A percentile compares a stretch with the other conserved stretches of the same genome.
Evolutionary conservation across 208 protist genomes (phyloP).

Genomic region (Histomonas meleagridis): DNA sequence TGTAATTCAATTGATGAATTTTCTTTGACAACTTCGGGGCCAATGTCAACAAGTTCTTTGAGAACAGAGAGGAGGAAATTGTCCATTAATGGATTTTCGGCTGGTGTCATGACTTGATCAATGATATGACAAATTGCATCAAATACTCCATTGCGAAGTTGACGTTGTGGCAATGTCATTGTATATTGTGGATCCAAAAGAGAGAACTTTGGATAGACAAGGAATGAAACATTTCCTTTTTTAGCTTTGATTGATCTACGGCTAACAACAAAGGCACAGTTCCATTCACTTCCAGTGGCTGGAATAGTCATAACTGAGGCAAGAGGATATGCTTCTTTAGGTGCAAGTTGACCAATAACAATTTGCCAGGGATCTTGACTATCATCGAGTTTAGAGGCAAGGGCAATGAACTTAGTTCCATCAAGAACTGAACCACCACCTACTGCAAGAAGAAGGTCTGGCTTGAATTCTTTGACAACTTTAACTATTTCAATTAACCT

Average conservation of each 20-base stretch:
- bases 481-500: neutral
- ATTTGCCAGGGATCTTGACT: neutral
- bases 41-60: neutral
- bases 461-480: neutral
- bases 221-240: neutral
- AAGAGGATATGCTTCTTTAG: neutral
- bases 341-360: neutral
- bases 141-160: neutral
- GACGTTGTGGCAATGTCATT: neutral
- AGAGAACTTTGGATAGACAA: neutral
- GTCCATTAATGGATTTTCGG: neutral
- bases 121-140: neutral
- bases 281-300: conserved; percentile 16
- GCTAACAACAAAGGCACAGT: neutral
- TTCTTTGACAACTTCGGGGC: neutral
- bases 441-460: neutral
- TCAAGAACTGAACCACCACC: neutral
- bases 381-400: neutral
- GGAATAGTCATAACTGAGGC: neutral
- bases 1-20: neutral
- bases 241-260: neutral
- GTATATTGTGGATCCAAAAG: neutral
- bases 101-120: neutral
- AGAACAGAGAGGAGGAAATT: neutral
- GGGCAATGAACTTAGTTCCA: neutral